Percentiles rank a stretch among this genome's conserved stretches.
Evolutionary conservation across 805 yeast genomes (phyloP).

Genomic region (Tetrapisispora fleetii): DNA sequence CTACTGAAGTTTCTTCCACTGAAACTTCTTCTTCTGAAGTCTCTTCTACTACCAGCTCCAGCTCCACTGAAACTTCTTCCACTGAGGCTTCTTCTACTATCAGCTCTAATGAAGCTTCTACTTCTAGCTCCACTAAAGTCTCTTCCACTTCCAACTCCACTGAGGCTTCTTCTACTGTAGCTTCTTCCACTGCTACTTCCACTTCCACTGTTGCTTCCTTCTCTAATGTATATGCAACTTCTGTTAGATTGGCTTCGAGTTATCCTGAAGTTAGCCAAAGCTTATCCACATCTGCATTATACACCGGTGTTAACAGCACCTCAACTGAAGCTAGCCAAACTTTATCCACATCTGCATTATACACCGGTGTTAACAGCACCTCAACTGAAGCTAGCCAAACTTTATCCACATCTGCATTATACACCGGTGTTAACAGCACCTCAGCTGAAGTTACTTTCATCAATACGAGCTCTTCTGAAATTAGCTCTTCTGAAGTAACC

Average conservation of each 20-base stretch:
- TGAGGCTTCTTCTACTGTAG: neutral
- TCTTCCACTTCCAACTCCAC: neutral
- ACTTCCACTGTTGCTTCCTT: neutral
- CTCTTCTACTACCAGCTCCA: neutral
- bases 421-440: neutral
- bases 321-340: neutral
- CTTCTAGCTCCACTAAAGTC: too few species aligned
- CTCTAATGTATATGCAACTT: neutral
- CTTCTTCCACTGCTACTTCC: neutral
- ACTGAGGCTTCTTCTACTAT: neutral
- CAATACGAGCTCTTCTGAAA: neutral
- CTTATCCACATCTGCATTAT: neutral
- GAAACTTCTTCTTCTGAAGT: neutral
- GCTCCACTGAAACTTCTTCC: neutral
- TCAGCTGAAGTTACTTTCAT: neutral
- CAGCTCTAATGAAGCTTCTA: neutral
- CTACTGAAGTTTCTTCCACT: neutral
- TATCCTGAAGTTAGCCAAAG: neutral
- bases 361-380: neutral
- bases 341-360: neutral
- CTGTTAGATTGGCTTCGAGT: neutral
- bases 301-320: neutral
- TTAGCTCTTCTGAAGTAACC: neutral
- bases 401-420: neutral
- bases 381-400: slow-evolving; percentile 1